Evolutionary conservation across 129 eudicot genomes (phyloP).

Genomic region (Flaveria robusta): DNA sequence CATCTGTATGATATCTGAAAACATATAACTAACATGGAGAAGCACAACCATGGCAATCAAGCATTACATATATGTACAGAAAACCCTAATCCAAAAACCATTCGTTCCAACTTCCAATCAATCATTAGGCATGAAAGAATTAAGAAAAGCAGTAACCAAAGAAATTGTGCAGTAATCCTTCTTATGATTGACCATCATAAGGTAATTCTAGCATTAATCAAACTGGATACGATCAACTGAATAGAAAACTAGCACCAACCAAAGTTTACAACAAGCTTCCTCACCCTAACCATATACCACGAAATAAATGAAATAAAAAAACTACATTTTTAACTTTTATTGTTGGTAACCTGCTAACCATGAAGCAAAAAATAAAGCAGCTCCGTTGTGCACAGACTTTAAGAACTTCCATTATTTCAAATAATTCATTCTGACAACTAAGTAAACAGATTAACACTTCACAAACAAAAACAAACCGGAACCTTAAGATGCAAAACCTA

Average conservation of each 20-base stretch:
- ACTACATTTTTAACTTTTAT: not conserved
- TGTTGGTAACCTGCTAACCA: constrained; percentile 2
- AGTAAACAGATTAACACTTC: not conserved
- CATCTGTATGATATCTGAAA: not conserved
- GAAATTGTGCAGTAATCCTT: constrained; percentile 2
- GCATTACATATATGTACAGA: not conserved
- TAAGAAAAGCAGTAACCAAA: not conserved
- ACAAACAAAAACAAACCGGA: constrained; percentile 7
- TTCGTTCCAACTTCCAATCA: constrained; percentile 9
- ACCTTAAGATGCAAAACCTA: constrained; percentile 14
- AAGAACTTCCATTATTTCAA: not conserved
- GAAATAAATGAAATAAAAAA: not conserved
- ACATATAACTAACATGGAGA: constrained; percentile 2
- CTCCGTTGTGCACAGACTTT: not conserved
- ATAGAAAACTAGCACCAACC: constrained; percentile 2
- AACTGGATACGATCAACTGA: not conserved
- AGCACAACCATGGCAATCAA: constrained; percentile 17
- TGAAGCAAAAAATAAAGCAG: not conserved
- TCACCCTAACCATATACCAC: constrained; percentile 14
- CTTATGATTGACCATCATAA: not conserved
- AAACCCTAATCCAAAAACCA: constrained; percentile 4
- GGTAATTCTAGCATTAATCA: too few species aligned
- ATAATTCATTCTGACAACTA: not conserved
- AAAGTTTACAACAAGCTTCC: constrained; percentile 2
- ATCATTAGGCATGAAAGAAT: not conserved